Evolutionary conservation across 495 filamentous ascomycete genomes (phyloP), one percentile per base, ranked within the genome.

Genomic region (Aspergillus saccharolyticus): DNA sequence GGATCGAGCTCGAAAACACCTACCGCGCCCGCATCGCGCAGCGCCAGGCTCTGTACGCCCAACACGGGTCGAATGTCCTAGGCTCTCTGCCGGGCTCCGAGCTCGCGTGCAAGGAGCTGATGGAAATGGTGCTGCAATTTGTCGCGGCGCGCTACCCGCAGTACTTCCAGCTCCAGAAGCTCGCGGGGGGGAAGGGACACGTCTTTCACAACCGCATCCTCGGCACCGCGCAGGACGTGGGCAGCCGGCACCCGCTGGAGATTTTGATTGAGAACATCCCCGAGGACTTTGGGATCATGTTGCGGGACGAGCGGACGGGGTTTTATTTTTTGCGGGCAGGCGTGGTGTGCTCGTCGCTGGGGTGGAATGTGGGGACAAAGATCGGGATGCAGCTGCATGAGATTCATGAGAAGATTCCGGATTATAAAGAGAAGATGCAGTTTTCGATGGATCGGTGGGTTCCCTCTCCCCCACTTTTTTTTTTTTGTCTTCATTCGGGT

Each of bases 401-500:
- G 56, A 93, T 96, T 59, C 91, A 96, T 68, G 69, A 66, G 3
- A 81, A 84, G 1, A 87, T 96, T 24, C 91, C 91, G 0, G 89
- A 96, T 62, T 95, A 94, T 66, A 90, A 90, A 57, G 88, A 91
- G 72, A 94, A 92, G 74, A 93, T 96, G 87, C 82, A 87, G 45
- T 87, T 89, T 50, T 89, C 85, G 16, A 92, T 96, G 88, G 89
- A 96, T 66, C 82, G 89, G 82, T 86, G 65, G 20, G 74, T 61
- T 14, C 3, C 21, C n/a, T 28, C 12, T 18, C n/a, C n/a, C n/a
- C n/a, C n/a, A n/a, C n/a, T n/a, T n/a, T n/a, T n/a, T n/a, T 6
- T 42, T 16, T 44, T 18, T 14, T 25, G 21, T 45, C 9, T n/a
- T n/a, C n/a, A n/a, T n/a, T n/a, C n/a, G n/a, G n/a, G n/a, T n/a